A percentile compares a stretch with the other conserved stretches of the same genome.
phyloP scores from a whole-genome alignment of 805 yeast genomes.

The Blastobotrys robertii region DNA sequence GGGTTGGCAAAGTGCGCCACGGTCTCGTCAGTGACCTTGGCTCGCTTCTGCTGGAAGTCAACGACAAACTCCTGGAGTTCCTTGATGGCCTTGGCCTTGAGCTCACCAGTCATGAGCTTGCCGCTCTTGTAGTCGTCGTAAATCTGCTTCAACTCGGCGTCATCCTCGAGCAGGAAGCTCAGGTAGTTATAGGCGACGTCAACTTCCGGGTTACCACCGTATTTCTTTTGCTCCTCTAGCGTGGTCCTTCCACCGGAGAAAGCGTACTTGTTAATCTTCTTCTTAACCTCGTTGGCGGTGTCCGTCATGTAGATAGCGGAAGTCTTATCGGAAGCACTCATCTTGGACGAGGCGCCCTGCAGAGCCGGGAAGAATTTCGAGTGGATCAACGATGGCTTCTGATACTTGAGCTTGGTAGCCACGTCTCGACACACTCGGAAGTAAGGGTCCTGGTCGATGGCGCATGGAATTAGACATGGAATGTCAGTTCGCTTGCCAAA shows the following conservation, averaged over 20 bases:
- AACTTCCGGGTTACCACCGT: constrained; percentile 90
- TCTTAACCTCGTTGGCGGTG: constrained; percentile 82
- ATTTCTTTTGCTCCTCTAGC: constrained; percentile 79
- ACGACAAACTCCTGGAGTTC: constrained; percentile 70
- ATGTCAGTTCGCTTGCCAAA: constrained; percentile 81
- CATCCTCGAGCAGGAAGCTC: constrained; percentile 84
- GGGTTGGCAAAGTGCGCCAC: constrained; percentile 57
- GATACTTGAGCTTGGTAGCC: constrained; percentile 80
- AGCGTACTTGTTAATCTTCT: constrained; percentile 92
- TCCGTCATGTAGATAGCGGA: constrained; percentile 94
- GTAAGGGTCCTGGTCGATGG: constrained; percentile 98
- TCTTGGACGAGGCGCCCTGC: constrained; percentile 92
- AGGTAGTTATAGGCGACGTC: constrained; percentile 94
- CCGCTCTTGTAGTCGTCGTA: constrained; percentile 66
- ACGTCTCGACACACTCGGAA: constrained; percentile 97
- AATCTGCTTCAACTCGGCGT: constrained; percentile 55
- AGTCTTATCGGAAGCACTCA: constrained; percentile 90
- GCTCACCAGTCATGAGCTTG: constrained; percentile 80
- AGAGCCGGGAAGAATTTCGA: constrained; percentile 95
- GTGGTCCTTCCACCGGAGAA: constrained; percentile 89
- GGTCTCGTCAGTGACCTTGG: constrained; percentile 48
- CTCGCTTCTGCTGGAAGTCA: constrained; percentile 73
- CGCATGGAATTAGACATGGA: constrained; percentile 96
- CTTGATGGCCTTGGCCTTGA: constrained; percentile 80
- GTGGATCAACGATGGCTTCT: constrained; percentile 88